A percentile compares a stretch with the other conserved stretches of the same genome.
Evolutionary conservation across 129 eudicot genomes (phyloP).

Genomic region (Deinandra increscens): DNA sequence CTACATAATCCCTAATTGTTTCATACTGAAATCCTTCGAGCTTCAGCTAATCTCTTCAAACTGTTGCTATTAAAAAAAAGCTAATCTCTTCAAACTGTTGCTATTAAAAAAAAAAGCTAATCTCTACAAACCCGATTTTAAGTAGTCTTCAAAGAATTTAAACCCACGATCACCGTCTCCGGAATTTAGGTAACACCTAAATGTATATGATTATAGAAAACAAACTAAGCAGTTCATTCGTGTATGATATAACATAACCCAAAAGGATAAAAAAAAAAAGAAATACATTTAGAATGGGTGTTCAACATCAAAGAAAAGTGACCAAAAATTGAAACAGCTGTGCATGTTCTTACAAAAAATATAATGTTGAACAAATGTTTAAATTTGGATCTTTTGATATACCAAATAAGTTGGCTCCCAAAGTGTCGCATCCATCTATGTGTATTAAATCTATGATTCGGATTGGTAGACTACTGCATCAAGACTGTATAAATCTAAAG

Average conservation of each 20-base stretch:
- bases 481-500: too few relatives aligned
- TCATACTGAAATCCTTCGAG: constrained; percentile 76
- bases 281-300: neutral
- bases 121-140: constrained; percentile 47
- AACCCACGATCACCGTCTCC: constrained; percentile 72
- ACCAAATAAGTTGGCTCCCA: too few relatives aligned
- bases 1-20: constrained; percentile 91
- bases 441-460: too few relatives aligned
- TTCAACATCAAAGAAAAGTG: neutral
- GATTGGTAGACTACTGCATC: too few relatives aligned
- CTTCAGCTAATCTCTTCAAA: constrained; percentile 87
- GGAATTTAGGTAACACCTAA: constrained; percentile 71
- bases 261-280: constrained; percentile 1
- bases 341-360: too few relatives aligned
- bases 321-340: too few relatives aligned
- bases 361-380: too few relatives aligned
- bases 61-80: constrained; percentile 44
- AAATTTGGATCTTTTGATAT: too few relatives aligned
- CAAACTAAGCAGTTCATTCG: neutral
- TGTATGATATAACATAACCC: neutral
- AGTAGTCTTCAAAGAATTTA: constrained; percentile 62
- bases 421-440: too few relatives aligned
- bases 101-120: too few relatives aligned
- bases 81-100: too few relatives aligned
- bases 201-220: constrained; percentile 11